phyloP scores from a whole-genome alignment of 805 yeast genomes.

The Metschnikowia corniflorae region DNA sequence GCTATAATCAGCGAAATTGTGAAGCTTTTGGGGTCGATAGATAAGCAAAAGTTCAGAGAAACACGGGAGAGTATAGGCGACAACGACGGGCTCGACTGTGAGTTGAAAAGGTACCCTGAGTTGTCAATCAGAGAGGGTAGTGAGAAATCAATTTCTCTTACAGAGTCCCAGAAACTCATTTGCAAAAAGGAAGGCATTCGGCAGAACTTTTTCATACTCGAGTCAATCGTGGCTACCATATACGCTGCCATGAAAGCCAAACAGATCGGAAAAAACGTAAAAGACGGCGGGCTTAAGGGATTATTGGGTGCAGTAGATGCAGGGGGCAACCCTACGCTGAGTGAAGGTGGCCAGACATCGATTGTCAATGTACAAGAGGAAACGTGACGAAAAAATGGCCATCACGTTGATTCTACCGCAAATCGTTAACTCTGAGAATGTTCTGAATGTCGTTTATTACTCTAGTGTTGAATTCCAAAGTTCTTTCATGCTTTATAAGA shows the following conservation, averaged over 20 bases:
- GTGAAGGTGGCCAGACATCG: too few relatives aligned
- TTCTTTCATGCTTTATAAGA: slow-evolving; percentile 63
- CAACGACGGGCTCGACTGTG: not conserved
- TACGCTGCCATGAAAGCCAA: slow-evolving; percentile 10
- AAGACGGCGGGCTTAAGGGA: too few relatives aligned
- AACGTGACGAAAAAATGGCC: too few relatives aligned
- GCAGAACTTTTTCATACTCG: slow-evolving; percentile 13
- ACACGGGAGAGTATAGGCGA: slow-evolving; percentile 1
- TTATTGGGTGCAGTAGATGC: too few relatives aligned
- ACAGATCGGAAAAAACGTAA: too few relatives aligned
- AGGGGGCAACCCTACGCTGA: too few relatives aligned
- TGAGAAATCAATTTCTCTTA: not conserved
- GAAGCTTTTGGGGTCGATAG: slow-evolving; percentile 1
- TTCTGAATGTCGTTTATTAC: too few relatives aligned
- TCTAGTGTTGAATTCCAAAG: too few relatives aligned
- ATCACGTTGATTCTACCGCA: too few relatives aligned
- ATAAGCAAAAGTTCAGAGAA: slow-evolving; percentile 1
- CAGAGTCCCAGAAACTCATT: slow-evolving; percentile 1
- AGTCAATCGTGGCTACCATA: slow-evolving; percentile 8
- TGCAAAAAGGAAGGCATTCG: slow-evolving; percentile 9
- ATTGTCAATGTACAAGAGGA: too few relatives aligned
- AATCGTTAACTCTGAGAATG: too few relatives aligned
- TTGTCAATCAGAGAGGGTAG: not conserved
- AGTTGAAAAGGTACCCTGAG: not conserved
- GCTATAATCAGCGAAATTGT: slow-evolving; percentile 1